Percentiles rank a stretch among this genome's conserved stretches.
phyloP scores from a whole-genome alignment of 176 grass and related monocot species.

The Juncus inflexus region DNA sequence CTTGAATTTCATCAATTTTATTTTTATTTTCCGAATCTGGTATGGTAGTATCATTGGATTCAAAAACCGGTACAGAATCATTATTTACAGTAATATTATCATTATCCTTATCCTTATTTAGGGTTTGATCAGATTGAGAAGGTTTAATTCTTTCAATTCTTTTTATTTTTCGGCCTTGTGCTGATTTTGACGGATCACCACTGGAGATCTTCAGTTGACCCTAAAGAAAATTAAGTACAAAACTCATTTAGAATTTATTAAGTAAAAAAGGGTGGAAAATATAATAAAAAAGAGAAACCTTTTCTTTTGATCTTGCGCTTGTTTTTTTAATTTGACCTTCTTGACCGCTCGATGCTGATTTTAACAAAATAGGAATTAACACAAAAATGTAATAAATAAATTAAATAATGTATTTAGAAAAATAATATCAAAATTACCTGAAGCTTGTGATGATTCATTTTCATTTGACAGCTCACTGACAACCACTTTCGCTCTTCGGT shows the following conservation, averaged over 20 bases:
- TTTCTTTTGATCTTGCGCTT: slow-evolving; percentile 67
- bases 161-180: slow-evolving; percentile 32
- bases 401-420: background rate
- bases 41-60: slow-evolving; percentile 35
- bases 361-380: slow-evolving; percentile 22
- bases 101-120: slow-evolving; percentile 38
- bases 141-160: slow-evolving; percentile 55
- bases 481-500: slow-evolving; percentile 89
- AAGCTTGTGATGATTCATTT: slow-evolving; percentile 50
- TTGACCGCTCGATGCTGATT: slow-evolving; percentile 48
- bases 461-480: slow-evolving; percentile 80
- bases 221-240: slow-evolving; percentile 28
- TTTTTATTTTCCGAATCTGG: slow-evolving; percentile 22
- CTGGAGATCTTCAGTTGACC: slow-evolving; percentile 49
- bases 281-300: slow-evolving; percentile 37
- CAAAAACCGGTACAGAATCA: slow-evolving; percentile 36
- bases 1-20: slow-evolving; percentile 29
- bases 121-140: slow-evolving; percentile 27
- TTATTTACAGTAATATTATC: slow-evolving; percentile 24
- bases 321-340: slow-evolving; percentile 53
- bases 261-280: slow-evolving; percentile 6
- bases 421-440: slow-evolving; percentile 43
- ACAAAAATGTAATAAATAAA: slow-evolving; percentile 24
- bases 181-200: slow-evolving; percentile 28
- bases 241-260: background rate